Percentiles rank a stretch among this genome's conserved stretches.
These are phyloP conservation scores for Staphylotrichum tortipilum DNA, from an alignment of 495 filamentous ascomycete species.

Conservation along the genomic window DNA sequence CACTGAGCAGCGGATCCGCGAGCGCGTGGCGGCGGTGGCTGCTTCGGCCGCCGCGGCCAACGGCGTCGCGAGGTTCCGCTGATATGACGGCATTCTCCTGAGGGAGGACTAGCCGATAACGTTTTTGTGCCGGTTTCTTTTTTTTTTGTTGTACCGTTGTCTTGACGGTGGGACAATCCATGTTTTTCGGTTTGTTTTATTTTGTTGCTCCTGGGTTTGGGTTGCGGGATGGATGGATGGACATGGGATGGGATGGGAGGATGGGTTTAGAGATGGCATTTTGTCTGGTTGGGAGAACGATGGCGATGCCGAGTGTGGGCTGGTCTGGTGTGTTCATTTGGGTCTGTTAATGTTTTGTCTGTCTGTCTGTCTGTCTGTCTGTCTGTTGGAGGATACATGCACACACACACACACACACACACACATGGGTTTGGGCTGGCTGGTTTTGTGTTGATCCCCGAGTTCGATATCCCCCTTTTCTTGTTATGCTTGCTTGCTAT, in stretches of 20 bases:
- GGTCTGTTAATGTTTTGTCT: too few species aligned
- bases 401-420: background rate
- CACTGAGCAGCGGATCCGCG: constrained; percentile 68
- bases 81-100: background rate
- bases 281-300: too few species aligned
- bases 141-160: background rate
- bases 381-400: too few species aligned
- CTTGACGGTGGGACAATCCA: too few species aligned
- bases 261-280: too few species aligned
- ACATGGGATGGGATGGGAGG: too few species aligned
- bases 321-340: too few species aligned
- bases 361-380: too few species aligned
- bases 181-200: background rate
- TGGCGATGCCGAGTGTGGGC: too few species aligned
- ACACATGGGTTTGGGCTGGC: background rate
- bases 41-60: constrained; percentile 32
- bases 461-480: background rate
- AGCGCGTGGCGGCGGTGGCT: constrained; percentile 43
- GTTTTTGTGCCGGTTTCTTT: too few species aligned
- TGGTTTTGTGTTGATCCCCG: background rate
- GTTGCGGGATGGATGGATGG: too few species aligned
- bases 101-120: background rate
- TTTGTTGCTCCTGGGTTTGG: background rate
- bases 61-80: constrained; percentile 39
- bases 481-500: too few species aligned